These are phyloP conservation scores for Ambrosia trifida DNA, from an alignment of 129 eudicot species.

Conservation along the genomic window DNA sequence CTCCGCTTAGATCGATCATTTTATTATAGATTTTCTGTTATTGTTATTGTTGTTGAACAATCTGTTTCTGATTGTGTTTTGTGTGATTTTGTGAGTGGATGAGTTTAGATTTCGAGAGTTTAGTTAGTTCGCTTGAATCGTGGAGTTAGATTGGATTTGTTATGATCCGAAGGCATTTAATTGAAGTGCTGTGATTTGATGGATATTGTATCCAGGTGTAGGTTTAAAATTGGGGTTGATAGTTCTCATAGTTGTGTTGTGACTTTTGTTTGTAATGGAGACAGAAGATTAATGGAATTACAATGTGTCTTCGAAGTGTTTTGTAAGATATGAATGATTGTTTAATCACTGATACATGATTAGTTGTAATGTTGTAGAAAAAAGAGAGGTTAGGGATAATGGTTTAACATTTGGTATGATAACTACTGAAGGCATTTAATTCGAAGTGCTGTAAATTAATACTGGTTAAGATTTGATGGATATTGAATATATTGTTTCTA, in stretches of 20 bases:
- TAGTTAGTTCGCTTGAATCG: background rate
- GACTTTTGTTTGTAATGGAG: background rate
- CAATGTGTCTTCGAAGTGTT: background rate
- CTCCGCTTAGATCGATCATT: constrained; percentile 6
- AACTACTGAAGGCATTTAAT: too few relatives aligned
- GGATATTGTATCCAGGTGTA: constrained; percentile 1
- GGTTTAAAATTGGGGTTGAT: too few relatives aligned
- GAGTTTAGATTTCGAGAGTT: background rate
- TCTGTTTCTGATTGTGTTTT: background rate
- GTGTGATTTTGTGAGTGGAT: background rate
- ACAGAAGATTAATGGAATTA: background rate
- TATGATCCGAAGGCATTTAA: constrained; percentile 6
- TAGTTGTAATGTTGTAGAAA: background rate
- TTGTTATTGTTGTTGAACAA: background rate
- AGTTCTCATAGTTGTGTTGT: constrained; percentile 6
- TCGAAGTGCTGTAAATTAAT: too few relatives aligned
- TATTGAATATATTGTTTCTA: too few relatives aligned
- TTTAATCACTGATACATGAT: background rate
- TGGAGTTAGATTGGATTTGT: background rate
- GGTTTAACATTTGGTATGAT: too few relatives aligned
- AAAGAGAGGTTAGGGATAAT: too few relatives aligned
- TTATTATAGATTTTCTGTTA: constrained; percentile 12
- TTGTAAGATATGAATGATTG: background rate
- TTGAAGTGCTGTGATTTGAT: constrained; percentile 5
- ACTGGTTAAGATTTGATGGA: too few relatives aligned